Percentiles rank a stretch among this genome's conserved stretches.
These are phyloP conservation scores for Lachnellula cervina DNA, from an alignment of 2,329 filamentous ascomycete genomes.

Conservation along the genomic window DNA sequence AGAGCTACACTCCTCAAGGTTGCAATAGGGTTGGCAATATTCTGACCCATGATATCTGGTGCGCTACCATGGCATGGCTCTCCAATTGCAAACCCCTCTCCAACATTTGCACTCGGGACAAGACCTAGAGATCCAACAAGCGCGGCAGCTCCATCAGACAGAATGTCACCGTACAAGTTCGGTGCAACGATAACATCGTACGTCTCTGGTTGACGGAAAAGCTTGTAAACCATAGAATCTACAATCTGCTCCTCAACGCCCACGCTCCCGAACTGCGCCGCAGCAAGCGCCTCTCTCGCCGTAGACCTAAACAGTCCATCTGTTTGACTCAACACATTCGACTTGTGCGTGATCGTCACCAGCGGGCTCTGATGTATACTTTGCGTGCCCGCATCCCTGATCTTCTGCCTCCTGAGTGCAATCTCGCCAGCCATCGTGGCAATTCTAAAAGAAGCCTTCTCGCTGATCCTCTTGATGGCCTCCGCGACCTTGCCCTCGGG, in stretches of 20 bases:
- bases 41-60: conserved; percentile 88
- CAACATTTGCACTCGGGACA: conserved; percentile 92
- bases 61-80: conserved; percentile 97
- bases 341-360: conserved; percentile 98
- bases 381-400: conserved; percentile 54
- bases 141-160: conserved; percentile 91
- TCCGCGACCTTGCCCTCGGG: conserved; percentile 82
- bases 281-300: conserved; percentile 66
- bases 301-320: conserved; percentile 91
- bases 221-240: conserved; percentile 99
- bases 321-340: conserved; percentile 92
- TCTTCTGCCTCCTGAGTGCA: conserved; percentile 77
- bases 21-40: conserved; percentile 94
- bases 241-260: conserved; percentile 95
- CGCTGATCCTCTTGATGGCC: conserved; percentile 94
- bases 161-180: conserved; percentile 95
- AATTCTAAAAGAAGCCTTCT: conserved; percentile 79
- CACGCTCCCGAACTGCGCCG: conserved; percentile 58
- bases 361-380: conserved; percentile 65
- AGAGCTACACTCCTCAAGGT: conserved; percentile 85
- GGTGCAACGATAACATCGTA: conserved; percentile 99
- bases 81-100: conserved; percentile 89
- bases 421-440: conserved; percentile 93
- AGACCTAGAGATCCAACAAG: conserved; percentile 88
- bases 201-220: conserved; percentile 89